Percentiles rank a stretch among this genome's conserved stretches.
phyloP scores from a whole-genome alignment of 495 filamentous ascomycete species.

The Penicillium turbatum region DNA sequence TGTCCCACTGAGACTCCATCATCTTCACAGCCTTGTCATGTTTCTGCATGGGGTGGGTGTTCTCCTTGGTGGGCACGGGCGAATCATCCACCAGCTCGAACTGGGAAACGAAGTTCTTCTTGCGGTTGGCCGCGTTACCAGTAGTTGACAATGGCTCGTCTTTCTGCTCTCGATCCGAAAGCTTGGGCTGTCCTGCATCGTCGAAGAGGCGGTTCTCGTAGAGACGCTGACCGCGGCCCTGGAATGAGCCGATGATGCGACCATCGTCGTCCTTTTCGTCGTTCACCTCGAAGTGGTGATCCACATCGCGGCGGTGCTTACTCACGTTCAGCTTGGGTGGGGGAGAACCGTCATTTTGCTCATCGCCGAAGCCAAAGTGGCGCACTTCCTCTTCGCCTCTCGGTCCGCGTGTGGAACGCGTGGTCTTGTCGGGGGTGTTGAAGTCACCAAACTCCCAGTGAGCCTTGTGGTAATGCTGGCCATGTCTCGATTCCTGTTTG shows the following conservation, averaged over 20 bases:
- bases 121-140: constrained; percentile 61
- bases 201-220: constrained; percentile 71
- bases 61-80: constrained; percentile 46
- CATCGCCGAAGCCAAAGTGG: constrained; percentile 70
- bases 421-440: constrained; percentile 68
- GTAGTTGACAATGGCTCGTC: constrained; percentile 51
- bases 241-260: constrained; percentile 41
- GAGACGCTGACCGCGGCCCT: constrained; percentile 63
- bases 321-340: constrained; percentile 45
- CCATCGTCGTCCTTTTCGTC: constrained; percentile 38
- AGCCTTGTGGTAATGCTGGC: constrained; percentile 58
- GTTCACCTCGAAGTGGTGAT: constrained; percentile 71
- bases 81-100: constrained; percentile 65
- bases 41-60: constrained; percentile 45
- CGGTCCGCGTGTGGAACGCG: constrained; percentile 44
- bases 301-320: constrained; percentile 72
- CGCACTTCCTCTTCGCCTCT: constrained; percentile 51
- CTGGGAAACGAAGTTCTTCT: constrained; percentile 69
- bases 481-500: constrained; percentile 34
- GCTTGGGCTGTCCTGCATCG: constrained; percentile 43
- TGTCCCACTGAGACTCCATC: constrained; percentile 63
- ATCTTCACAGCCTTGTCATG: constrained; percentile 47
- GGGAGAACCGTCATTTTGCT: constrained; percentile 57
- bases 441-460: constrained; percentile 89
- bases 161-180: constrained; percentile 26